phyloP scores from a whole-genome alignment of 2,329 filamentous ascomycete species.

The Exophiala dermatitidis region DNA sequence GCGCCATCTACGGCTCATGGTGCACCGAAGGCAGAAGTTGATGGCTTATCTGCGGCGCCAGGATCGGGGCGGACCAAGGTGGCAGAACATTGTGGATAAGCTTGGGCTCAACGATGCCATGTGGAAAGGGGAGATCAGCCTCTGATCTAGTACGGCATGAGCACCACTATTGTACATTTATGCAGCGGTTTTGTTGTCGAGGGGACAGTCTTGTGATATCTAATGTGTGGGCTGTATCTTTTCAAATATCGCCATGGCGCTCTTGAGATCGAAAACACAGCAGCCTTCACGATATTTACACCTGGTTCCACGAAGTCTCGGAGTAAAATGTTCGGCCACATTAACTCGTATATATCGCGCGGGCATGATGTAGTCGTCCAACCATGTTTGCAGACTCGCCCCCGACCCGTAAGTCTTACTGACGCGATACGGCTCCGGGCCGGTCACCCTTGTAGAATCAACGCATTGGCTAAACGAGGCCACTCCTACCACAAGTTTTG shows the following conservation, averaged over 20 bases:
- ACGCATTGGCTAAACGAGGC: too few species aligned
- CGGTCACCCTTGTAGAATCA: too few species aligned
- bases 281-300: too few species aligned
- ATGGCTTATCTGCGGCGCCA: constrained; percentile 79
- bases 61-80: constrained; percentile 84
- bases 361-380: too few species aligned
- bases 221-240: not conserved
- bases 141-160: constrained; percentile 45
- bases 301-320: too few species aligned
- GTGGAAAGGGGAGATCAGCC: constrained; percentile 81
- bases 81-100: constrained; percentile 75
- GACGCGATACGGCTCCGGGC: too few species aligned
- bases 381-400: too few species aligned
- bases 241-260: not conserved
- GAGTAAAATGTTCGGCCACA: too few species aligned
- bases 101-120: constrained; percentile 80
- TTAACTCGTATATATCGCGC: too few species aligned
- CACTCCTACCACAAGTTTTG: too few species aligned
- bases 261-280: too few species aligned
- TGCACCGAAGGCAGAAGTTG: constrained; percentile 83
- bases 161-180: constrained; percentile 14
- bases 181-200: not conserved
- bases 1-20: constrained; percentile 74
- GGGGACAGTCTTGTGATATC: not conserved
- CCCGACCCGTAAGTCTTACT: too few species aligned